Base-by-base conservation (phyloP, 1,284 basidiomycete genomes). In the Amylostereum chailletii region DNA sequence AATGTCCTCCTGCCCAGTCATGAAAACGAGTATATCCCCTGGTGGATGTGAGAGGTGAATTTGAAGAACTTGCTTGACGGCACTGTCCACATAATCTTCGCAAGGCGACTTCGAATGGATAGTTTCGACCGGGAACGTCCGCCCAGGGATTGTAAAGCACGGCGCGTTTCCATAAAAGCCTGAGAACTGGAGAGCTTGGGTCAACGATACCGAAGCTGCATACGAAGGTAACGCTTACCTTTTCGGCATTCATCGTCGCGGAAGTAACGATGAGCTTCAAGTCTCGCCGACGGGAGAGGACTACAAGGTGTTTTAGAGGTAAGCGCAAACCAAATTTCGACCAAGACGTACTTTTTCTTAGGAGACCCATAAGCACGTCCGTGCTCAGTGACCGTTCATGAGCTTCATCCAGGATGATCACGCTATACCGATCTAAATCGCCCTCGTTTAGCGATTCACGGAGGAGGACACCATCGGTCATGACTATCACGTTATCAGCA, bases 1-100 rank as follows among this genome's bases (percentile, higher is more conserved):
- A 55, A 99, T 99, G 64, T 99, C 96, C 68, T 99, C 96, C 68
- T 99, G 96, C 49, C 96, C 96, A 30, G 96, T 99, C 95, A 99
- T 99, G 67, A 99, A 99, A 10, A 99, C 92, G 36, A 99, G 75
- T 50, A 99, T 91, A 69, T 99, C 96, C 4, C 96, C 96, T 0
- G 83, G 82, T n/a, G 94, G 92, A 19, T 89, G 78, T 0, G 94
- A 93, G 29, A 99, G 74, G 63, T 99, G 96, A 47, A 99, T 98
- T 60, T 95, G 90, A 5, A 99, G 75, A 5, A 97, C 89, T 68
- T 99, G 94, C 71, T 98, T 99, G 55, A 99, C 94, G 0, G 96
- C 90, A 54, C 89, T 86, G 61, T 99, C 96, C 51, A 99, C 96
- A 60, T 99, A 99, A 63, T 99, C 96, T 62, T 98, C 95, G 62